Evolutionary conservation across 768 basidiomycete genomes (phyloP).

Genomic region (Amanita exitialis): DNA sequence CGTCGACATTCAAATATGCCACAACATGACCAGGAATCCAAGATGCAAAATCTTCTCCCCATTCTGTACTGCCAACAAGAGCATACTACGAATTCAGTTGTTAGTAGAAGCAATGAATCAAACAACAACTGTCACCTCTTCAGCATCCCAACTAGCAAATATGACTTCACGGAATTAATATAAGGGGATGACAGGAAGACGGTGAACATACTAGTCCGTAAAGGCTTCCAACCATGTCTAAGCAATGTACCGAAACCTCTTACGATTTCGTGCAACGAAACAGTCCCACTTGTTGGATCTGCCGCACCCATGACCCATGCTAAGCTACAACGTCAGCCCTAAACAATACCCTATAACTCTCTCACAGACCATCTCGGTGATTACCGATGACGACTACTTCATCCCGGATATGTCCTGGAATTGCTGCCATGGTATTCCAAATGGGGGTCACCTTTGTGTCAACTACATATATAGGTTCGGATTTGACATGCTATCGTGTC

Average conservation of each 20-base stretch:
- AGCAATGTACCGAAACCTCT: conserved; percentile 63
- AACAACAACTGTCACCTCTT: conserved; percentile 38
- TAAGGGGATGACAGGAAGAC: background rate
- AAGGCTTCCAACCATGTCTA: conserved; percentile 72
- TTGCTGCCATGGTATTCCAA: conserved; percentile 81
- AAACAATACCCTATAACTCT: background rate
- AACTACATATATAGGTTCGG: conserved; percentile 26
- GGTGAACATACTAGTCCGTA: conserved; percentile 36
- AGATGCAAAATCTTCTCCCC: conserved; percentile 82
- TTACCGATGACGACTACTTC: conserved; percentile 85
- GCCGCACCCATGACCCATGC: conserved; percentile 76
- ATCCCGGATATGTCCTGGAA: conserved; percentile 75
- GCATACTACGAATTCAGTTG: conserved; percentile 31
- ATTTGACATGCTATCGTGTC: background rate
- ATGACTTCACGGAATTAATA: conserved; percentile 27
- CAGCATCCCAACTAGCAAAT: conserved; percentile 69
- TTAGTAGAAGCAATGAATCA: background rate
- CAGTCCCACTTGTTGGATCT: conserved; percentile 77
- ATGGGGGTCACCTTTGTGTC: conserved; percentile 77
- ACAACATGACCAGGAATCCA: conserved; percentile 78
- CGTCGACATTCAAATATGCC: conserved; percentile 80
- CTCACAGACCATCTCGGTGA: conserved; percentile 72
- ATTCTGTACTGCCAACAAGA: conserved; percentile 83
- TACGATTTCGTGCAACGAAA: conserved; percentile 67
- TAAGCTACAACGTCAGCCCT: conserved; percentile 10